A percentile compares a stretch with the other conserved stretches of the same genome.
Evolutionary conservation across 305 asterid species (phyloP).

Genomic region (Fraxinus baroniana): DNA sequence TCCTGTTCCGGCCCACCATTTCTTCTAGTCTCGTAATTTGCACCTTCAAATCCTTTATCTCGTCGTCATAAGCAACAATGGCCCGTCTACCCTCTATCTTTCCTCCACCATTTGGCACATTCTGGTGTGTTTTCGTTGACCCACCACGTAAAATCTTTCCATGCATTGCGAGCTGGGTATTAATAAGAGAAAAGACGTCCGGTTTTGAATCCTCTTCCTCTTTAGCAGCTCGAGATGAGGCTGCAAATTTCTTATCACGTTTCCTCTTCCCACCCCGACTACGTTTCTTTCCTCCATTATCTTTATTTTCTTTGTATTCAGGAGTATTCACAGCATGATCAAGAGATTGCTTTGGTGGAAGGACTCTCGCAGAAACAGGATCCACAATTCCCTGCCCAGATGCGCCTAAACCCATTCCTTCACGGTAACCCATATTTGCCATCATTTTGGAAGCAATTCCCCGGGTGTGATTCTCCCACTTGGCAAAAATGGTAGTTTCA

Average conservation of each 20-base stretch:
- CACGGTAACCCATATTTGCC: conserved; percentile 97
- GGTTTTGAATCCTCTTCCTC: conserved; percentile 61
- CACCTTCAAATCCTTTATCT: conserved; percentile 63
- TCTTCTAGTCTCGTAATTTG: conserved; percentile 71
- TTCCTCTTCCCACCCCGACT: conserved; percentile 88
- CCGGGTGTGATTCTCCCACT: conserved; percentile 96
- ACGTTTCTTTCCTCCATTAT: conserved; percentile 49
- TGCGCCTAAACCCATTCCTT: conserved; percentile 94
- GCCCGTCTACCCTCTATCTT: conserved; percentile 66
- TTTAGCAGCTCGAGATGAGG: conserved; percentile 62
- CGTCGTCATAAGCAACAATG: conserved; percentile 69
- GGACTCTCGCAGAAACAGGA: conserved; percentile 72
- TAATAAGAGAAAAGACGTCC: conserved; percentile 76
- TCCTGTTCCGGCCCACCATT: conserved; percentile 83
- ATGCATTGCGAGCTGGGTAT: conserved; percentile 68
- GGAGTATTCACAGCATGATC: conserved; percentile 61
- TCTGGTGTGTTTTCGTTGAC: conserved; percentile 45
- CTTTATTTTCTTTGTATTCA: conserved; percentile 36
- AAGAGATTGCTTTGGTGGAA: conserved; percentile 77
- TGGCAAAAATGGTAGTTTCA: conserved; percentile 78
- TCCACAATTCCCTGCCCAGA: conserved; percentile 86
- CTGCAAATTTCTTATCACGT: conserved; percentile 80
- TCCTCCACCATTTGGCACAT: conserved; percentile 39
- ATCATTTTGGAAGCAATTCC: conserved; percentile 96
- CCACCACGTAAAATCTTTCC: conserved; percentile 37